Base-by-base conservation (phyloP, 2,329 filamentous ascomycete genomes). In the Aspergillus proliferans region DNA sequence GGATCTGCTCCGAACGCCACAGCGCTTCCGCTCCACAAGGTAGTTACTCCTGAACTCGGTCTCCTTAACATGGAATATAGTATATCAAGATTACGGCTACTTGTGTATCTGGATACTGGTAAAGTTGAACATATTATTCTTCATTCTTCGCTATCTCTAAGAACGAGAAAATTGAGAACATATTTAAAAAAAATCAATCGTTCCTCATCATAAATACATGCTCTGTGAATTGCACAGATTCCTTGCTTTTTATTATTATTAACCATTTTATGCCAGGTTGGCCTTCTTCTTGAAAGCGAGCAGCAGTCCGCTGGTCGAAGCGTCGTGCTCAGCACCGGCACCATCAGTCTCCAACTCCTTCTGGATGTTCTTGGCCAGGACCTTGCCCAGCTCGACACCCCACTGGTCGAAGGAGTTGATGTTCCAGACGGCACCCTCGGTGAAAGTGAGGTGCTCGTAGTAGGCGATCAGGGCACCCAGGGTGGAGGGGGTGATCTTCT, bases 331-430 rank as follows among this genome's bases (percentile, higher is more conserved):
- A 51, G 76, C 76, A 47, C 84, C 83, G 52, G 82, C 87, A n/a
- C 80, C 71, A 66, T 85, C 80, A 58, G 71, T 73, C 66, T 96
- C 90, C 51, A 98, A 80, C 79, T 98, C 93, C 64, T 74, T 70
- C 61, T 88, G 85, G 56, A 91, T 90, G 76, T 89, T 91, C 84
- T 92, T 97, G 53, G 93, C 93, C 58, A 98, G 77, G 38, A 86
- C 84, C 85, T 98, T 98, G 71, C 93, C 93, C 54, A 98, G 78
- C 80, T 98, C 93, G 41, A 98, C 93, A 75, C 93, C 93, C 93
- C 93, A 98, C 79, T 98, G 93, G 76, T 98, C 93, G 68, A 97
- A 98, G 66, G 86, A 90, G 83, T 98, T 98, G 79, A 98, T 95
- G 76, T 97, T 95, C 93, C 93, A 98, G 69, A 98, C 80, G 46